Conservation (phyloP, 345 rosid species). For the Gossypium raimondii region DNA sequence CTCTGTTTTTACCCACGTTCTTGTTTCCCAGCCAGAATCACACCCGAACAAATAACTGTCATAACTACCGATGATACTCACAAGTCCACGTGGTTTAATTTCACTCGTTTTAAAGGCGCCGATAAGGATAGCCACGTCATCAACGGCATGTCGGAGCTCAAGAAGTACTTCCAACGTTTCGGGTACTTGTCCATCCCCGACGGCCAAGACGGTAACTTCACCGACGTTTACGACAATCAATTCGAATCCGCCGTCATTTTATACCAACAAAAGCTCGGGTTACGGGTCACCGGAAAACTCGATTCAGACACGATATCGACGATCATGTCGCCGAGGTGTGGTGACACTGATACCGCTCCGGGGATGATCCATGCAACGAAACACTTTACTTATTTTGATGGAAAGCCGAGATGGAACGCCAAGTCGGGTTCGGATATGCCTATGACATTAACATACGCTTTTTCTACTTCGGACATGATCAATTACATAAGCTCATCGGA, state of each 20-base stretch:
- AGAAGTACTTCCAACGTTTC: conserved; percentile 71
- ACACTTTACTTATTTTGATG: conserved; percentile 62
- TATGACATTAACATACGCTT: conserved; percentile 57
- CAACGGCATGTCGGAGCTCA: conserved; percentile 78
- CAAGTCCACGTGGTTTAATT: conserved; percentile 68
- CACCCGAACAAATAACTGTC: conserved; percentile 34
- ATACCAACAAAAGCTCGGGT: conserved; percentile 62
- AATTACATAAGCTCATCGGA: conserved; percentile 44
- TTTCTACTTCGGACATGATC: conserved; percentile 46
- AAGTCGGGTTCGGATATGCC: conserved; percentile 21
- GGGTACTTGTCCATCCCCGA: conserved; percentile 52
- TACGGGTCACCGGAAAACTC: conserved; percentile 58
- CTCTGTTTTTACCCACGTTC: conserved; percentile 26
- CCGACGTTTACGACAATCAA: conserved; percentile 53
- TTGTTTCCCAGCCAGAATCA: conserved; percentile 40
- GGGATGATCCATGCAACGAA: conserved; percentile 30
- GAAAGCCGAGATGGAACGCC: conserved; percentile 63
- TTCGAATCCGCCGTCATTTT: conserved; percentile 48
- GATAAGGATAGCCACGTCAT: conserved; percentile 54
- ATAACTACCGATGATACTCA: conserved; percentile 23
- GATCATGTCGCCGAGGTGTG: conserved; percentile 77
- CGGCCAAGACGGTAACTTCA: conserved; percentile 23
- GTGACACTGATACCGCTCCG: conserved; percentile 47
- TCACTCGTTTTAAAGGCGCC: conserved; percentile 60
- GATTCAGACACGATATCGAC: conserved; percentile 56